phyloP scores from a whole-genome alignment of 257 asterid species.

The Solanum habrochaites region DNA sequence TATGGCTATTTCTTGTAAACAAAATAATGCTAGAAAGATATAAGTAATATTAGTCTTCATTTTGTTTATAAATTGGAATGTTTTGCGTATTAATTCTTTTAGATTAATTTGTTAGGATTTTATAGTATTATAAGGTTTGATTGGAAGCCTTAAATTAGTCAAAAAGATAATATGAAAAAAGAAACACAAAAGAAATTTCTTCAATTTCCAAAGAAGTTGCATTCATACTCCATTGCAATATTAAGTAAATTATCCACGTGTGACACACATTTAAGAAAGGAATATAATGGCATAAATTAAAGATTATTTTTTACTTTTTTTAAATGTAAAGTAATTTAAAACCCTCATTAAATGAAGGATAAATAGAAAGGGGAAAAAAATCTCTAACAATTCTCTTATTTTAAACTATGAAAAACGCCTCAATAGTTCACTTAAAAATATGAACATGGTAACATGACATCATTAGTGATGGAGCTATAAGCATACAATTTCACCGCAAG shows the following conservation, averaged over 20 bases:
- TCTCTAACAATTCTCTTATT: too few relatives aligned
- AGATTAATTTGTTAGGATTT: neutral
- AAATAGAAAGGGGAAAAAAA: too few relatives aligned
- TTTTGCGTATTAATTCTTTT: neutral
- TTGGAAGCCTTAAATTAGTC: neutral
- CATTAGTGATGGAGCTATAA: neutral
- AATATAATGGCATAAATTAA: too few relatives aligned
- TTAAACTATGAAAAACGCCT: too few relatives aligned
- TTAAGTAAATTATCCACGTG: neutral
- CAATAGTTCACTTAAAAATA: neutral
- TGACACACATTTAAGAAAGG: neutral
- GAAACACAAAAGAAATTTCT: neutral
- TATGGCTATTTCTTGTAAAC: neutral
- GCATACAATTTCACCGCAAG: accelerated
- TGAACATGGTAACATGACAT: neutral
- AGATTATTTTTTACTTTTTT: too few relatives aligned
- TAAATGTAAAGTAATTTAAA: too few relatives aligned
- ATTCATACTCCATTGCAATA: too few relatives aligned
- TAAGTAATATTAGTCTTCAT: neutral
- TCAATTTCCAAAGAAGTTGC: neutral
- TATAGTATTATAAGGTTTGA: neutral
- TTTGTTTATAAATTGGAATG: too few relatives aligned
- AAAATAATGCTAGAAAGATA: neutral
- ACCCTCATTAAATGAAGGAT: too few relatives aligned
- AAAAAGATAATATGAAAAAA: neutral